Evolutionary conservation across 495 filamentous ascomycete genomes (phyloP), one percentile per base, ranked within the genome.

Genomic region (Penicillium simplicissimum): DNA sequence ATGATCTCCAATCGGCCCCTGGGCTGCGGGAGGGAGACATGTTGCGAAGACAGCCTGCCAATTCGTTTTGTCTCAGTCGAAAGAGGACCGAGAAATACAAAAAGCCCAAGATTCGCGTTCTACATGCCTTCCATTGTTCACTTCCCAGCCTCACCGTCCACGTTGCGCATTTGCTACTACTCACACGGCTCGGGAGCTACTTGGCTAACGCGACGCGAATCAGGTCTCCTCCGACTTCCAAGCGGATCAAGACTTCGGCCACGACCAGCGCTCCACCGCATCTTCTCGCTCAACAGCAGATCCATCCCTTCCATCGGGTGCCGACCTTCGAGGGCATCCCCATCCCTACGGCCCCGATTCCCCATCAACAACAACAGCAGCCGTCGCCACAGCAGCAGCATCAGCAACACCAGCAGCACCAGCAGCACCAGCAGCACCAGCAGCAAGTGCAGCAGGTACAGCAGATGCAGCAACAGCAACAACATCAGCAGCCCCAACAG

Each of bases 171-270:
- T 45, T 45, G 19, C 19, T 23, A 13, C 42, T 45, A 45, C 9
- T 45, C 42, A 19, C 13, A 7, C 19, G 3, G 9, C 19, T 19
- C 1, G 1, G 10, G 42, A 45, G 42, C 17, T 45, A 45, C 9
- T 21, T 21, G 9, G 42, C 19, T 45, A 45, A 45, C 42, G 42
- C 42, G 19, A 45, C 17, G 4, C 19, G 42, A 21, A 21, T 36
- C 56, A 80, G 78, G 60, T 76, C 78, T 37, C 72, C 76, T 68
- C 76, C 77, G 60, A 76, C 68, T 64, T 74, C 78, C 43, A 79
- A 81, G 61, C 69, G 77, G 43, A 72, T 78, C 72, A 80, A 81
- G 60, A 73, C 74, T 57, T 75, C 79, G 59, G 67, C 73, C 21
- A 58, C 74, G 10, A 64, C 71, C 59, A 74, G 63, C 65, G 67